Conservation (phyloP, 164 flowering plant genomes). For the Buxus sempervirens region DNA sequence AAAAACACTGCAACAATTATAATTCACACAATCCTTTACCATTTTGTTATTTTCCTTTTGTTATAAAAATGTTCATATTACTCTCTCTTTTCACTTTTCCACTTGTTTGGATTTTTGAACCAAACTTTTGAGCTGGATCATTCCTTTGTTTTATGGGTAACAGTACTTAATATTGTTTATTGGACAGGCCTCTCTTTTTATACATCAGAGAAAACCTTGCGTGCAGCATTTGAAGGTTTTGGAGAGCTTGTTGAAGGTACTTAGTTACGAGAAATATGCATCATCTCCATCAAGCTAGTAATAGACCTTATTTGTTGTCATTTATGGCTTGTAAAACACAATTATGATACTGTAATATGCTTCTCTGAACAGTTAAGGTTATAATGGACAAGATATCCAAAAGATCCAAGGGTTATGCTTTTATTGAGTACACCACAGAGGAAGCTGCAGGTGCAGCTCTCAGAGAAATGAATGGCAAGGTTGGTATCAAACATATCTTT, state of each 20-base stretch:
- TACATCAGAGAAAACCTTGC: conserved; percentile 92
- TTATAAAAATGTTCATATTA: no score
- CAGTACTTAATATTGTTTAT: not conserved
- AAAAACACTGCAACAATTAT: no score
- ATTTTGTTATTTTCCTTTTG: no score
- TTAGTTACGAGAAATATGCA: not conserved
- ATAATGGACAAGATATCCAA: conserved; percentile 98
- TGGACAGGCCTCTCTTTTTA: conserved; percentile 82
- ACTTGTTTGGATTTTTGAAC: no score
- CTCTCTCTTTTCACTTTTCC: no score
- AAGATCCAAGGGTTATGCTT: conserved; percentile 94
- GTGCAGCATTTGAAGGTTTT: conserved; percentile 86
- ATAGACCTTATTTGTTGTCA: not conserved
- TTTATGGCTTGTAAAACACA: no score
- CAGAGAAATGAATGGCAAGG: conserved; percentile 95
- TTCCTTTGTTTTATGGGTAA: no score
- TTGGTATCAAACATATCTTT: conserved; percentile 7
- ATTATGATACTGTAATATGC: not conserved
- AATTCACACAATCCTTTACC: no score
- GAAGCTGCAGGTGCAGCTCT: conserved; percentile 89
- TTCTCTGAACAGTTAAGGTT: conserved; percentile 54
- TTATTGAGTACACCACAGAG: conserved; percentile 81
- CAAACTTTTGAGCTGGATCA: no score
- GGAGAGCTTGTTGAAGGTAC: conserved; percentile 95
- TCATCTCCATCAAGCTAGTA: not conserved